Conservation (phyloP, 164 flowering plant genomes). For the Liquidambar formosana region DNA sequence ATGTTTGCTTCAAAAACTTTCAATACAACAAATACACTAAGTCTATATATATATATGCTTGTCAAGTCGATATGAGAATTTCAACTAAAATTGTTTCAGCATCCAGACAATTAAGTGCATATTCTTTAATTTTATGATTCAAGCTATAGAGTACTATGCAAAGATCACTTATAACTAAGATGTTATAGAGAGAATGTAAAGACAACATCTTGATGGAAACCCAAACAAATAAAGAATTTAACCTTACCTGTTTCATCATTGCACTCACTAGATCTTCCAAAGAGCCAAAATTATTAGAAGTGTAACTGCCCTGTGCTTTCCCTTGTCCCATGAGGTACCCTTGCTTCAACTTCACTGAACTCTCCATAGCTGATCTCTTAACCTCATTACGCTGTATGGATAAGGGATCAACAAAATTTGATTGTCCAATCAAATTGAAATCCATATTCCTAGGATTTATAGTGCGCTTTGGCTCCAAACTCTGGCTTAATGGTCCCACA, state of each 20-base stretch:
- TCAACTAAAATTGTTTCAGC: too few species aligned
- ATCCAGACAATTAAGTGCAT: too few species aligned
- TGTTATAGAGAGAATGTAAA: too few species aligned
- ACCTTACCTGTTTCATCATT: constrained; percentile 48
- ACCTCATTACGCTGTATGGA: constrained; percentile 29
- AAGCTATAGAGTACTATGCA: too few species aligned
- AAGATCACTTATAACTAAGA: too few species aligned
- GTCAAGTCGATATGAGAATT: too few species aligned
- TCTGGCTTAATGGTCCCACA: constrained; percentile 24
- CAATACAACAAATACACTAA: too few species aligned
- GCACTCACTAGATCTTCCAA: constrained; percentile 60
- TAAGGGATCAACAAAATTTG: constrained; percentile 31
- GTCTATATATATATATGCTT: too few species aligned
- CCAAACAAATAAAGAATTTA: not conserved
- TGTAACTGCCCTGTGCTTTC: constrained; percentile 34
- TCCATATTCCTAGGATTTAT: constrained; percentile 24
- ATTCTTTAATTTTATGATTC: too few species aligned
- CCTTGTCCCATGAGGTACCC: too few species aligned
- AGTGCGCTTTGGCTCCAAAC: constrained; percentile 26
- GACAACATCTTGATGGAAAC: too few species aligned
- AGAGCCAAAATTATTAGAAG: constrained; percentile 35
- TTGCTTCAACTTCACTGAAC: constrained; percentile 29
- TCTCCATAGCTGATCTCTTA: constrained; percentile 26
- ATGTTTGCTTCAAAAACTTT: too few species aligned
- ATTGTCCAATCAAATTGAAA: constrained; percentile 22